Evolutionary conservation across 371 early-diverging fungal genomes (phyloP).

Genomic region (Mortierella sp.): DNA sequence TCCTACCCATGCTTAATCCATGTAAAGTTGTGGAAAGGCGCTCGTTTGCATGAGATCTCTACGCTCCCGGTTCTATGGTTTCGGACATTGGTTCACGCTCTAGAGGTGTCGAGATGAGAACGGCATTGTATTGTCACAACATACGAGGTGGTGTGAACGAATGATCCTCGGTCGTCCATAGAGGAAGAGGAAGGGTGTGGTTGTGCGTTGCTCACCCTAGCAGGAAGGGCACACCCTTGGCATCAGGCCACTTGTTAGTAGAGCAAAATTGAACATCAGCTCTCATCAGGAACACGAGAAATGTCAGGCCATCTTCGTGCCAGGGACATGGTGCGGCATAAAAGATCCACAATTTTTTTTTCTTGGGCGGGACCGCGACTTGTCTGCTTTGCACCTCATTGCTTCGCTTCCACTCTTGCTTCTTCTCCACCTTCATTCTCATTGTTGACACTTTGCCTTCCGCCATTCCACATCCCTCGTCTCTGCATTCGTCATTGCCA

Average conservation of each 20-base stretch:
- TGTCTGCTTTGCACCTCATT: neutral
- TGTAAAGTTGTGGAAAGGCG: no score
- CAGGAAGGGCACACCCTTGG: neutral
- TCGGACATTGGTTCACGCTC: no score
- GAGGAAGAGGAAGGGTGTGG: no score
- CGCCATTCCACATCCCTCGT: neutral
- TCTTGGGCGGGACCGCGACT: no score
- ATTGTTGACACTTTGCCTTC: neutral
- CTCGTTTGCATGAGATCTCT: no score
- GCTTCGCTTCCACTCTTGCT: neutral
- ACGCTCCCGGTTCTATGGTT: no score
- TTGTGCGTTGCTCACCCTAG: neutral
- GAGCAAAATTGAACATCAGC: conserved; percentile 3
- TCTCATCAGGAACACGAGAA: conserved; percentile 20
- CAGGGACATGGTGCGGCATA: neutral
- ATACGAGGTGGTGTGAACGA: no score
- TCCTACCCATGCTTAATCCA: no score
- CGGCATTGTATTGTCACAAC: no score
- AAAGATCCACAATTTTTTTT: no score
- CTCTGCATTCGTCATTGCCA: neutral
- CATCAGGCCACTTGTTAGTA: conserved; percentile 18
- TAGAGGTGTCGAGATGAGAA: no score
- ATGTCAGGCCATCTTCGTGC: conserved; percentile 17
- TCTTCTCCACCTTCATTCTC: conserved; percentile 5
- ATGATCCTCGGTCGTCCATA: no score